Percentiles rank a stretch among this genome's conserved stretches.
Conservation (phyloP, 495 filamentous ascomycete species). For the Hypomontagnella monticulosa region DNA sequence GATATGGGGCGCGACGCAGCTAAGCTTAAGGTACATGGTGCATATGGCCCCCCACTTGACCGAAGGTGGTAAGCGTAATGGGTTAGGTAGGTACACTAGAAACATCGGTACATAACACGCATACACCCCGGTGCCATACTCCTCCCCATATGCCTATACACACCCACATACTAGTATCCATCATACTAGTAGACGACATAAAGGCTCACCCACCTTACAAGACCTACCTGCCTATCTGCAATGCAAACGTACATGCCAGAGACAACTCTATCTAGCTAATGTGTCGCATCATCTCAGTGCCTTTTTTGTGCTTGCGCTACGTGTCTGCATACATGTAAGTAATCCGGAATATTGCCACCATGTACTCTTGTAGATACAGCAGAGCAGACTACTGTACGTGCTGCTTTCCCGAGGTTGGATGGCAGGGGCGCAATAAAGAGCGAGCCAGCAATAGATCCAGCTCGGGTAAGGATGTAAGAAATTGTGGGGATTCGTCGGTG, state of each 20-base stretch:
- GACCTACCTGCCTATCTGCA: slow-evolving; percentile 17
- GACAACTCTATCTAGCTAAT: slow-evolving; percentile 2
- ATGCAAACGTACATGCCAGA: slow-evolving; percentile 20
- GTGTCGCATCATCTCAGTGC: slow-evolving; percentile 28
- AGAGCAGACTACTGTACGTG: slow-evolving; percentile 19
- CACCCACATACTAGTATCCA: no score
- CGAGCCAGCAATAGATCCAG: slow-evolving; percentile 25
- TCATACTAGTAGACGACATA: background rate
- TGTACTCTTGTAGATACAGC: slow-evolving; percentile 9
- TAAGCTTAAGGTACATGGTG: slow-evolving; percentile 9
- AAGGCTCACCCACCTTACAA: slow-evolving; percentile 17
- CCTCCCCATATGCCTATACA: background rate
- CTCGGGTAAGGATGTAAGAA: slow-evolving; percentile 34
- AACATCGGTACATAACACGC: slow-evolving; percentile 1
- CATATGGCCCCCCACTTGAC: slow-evolving; percentile 20
- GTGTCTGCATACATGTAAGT: slow-evolving; percentile 24
- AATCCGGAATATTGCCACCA: slow-evolving; percentile 28
- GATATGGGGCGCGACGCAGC: slow-evolving; percentile 30
- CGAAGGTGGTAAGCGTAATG: slow-evolving; percentile 31
- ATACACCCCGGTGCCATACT: slow-evolving; percentile 4
- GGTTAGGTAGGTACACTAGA: slow-evolving; percentile 28
- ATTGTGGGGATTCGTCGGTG: slow-evolving; percentile 28
- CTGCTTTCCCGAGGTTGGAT: slow-evolving; percentile 32
- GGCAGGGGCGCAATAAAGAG: slow-evolving; percentile 27
- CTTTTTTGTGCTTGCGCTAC: slow-evolving; percentile 28